These are phyloP conservation scores for Sicyos edulis DNA, from an alignment of 306 rosid species.

Conservation along the genomic window DNA sequence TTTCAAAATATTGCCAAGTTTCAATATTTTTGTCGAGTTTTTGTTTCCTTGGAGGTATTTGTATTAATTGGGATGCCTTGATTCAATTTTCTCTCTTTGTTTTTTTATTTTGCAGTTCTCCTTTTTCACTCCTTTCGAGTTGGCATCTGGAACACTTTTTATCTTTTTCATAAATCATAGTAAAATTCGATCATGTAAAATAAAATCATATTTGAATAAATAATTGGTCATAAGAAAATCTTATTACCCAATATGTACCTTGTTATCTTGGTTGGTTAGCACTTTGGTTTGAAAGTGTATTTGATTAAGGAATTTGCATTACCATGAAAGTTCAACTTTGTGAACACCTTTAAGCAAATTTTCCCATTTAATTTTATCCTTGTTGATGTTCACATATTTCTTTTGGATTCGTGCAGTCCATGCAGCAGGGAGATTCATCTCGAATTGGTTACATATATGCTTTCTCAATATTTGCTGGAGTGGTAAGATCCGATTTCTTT, in stretches of 20 bases:
- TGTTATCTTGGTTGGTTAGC: constrained; percentile 4
- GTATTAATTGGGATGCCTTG: background rate
- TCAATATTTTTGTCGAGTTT: too few relatives aligned
- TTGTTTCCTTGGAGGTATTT: background rate
- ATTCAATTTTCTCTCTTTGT: background rate
- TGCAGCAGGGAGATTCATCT: constrained; percentile 52
- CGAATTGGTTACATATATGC: constrained; percentile 47
- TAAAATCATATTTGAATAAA: background rate
- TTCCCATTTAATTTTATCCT: background rate
- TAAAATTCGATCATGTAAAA: too few relatives aligned
- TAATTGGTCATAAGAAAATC: background rate
- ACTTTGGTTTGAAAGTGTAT: background rate
- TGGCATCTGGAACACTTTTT: background rate
- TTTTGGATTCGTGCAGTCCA: constrained; percentile 37
- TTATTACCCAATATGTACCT: background rate
- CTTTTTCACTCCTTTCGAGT: background rate
- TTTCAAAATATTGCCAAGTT: background rate
- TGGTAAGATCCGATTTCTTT: constrained; percentile 34
- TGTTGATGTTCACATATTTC: background rate
- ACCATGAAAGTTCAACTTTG: constrained; percentile 7
- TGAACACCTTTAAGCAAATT: background rate
- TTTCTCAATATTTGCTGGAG: constrained; percentile 50
- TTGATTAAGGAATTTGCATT: background rate
- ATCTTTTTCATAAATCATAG: background rate
- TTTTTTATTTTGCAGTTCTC: background rate